Evolutionary conservation across 176 grass and related monocot genomes (phyloP).

Genomic region (Oryza nivara): DNA sequence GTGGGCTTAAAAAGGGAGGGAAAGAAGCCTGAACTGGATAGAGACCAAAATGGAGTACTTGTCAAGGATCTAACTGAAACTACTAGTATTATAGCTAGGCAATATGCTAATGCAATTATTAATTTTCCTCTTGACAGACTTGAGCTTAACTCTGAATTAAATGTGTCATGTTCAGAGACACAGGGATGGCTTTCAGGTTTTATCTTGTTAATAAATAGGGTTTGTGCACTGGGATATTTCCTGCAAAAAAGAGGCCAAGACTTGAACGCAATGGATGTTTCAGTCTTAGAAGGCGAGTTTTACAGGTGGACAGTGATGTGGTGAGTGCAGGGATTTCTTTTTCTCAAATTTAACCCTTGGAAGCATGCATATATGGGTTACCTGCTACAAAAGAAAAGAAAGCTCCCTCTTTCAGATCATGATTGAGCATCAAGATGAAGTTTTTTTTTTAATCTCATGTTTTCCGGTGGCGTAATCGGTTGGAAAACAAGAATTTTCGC

Average conservation of each 20-base stretch:
- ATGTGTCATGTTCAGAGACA: conserved; percentile 13
- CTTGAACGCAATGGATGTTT: conserved; percentile 64
- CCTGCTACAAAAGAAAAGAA: conserved; percentile 55
- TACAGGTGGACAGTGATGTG: conserved; percentile 46
- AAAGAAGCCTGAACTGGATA: conserved; percentile 46
- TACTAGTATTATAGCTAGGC: neutral
- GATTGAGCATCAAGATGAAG: conserved; percentile 29
- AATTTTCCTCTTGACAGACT: conserved; percentile 1
- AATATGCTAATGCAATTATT: conserved; percentile 14
- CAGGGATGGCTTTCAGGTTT: neutral
- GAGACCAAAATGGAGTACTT: conserved; percentile 42
- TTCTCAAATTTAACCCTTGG: conserved; percentile 24
- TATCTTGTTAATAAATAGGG: neutral
- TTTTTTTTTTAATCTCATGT: conserved; percentile 1
- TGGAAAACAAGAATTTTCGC: conserved; percentile 10
- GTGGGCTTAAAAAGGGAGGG: conserved; percentile 59
- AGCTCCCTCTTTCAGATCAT: conserved; percentile 13
- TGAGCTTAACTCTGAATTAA: conserved; percentile 22
- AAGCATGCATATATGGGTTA: conserved; percentile 41
- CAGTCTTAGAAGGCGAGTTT: conserved; percentile 60
- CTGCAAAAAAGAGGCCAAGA: conserved; percentile 20
- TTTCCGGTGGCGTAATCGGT: conserved; percentile 40
- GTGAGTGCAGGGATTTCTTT: neutral
- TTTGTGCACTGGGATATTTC: conserved; percentile 11
- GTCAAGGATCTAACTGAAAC: conserved; percentile 23